Base-by-base conservation (phyloP, 805 yeast species). In the Ogataea pini region DNA sequence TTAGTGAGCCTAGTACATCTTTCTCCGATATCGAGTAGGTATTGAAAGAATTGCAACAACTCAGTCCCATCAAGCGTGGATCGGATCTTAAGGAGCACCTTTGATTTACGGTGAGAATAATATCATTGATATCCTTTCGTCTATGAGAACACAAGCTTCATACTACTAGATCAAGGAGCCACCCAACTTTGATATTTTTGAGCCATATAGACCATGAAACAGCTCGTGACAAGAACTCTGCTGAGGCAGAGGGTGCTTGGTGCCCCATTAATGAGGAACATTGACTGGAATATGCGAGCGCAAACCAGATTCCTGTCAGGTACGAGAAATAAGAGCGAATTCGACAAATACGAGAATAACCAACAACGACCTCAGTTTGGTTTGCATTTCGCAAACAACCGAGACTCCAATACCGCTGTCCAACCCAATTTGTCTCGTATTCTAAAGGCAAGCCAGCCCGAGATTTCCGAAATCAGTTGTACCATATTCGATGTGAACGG, bases 401-500 rank as follows among this genome's bases (percentile, higher is more conserved):
- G 24, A 13, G 12, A 3, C 40, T 6, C 13, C 17, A 36, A 22
- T 14, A 7, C 34, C 7, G 7, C 18, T 14, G n/a, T 28, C 7
- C 38, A 37, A 10, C 51, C 45, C 13, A 46, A 46, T 22, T 20
- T 57, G 20, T 40, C 57, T 18, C 59, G 56, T 36, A 50, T 65
- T 6, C 43, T 76, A 20, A 69, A 70, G 48, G 78, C 81, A 4
- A 65, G 73, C 9, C 67, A 72, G 3, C 80, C 82, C 2, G 77
- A 69, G 54, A 79, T 77, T 43, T 63, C 74, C 16, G 75, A 72
- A 25, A 82, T 90, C 17, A 73, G 90, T 27, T 92, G 97, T 58
- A 92, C 98, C 1, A 79, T 88, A 0, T 83, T 94, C 54, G 90
- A 91, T 59, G 53, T 61, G 3, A 63, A 72, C 2, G 97, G 98